Evolutionary conservation across 1,284 basidiomycete genomes (phyloP).

Genomic region (Cryptococcus sp.): DNA sequence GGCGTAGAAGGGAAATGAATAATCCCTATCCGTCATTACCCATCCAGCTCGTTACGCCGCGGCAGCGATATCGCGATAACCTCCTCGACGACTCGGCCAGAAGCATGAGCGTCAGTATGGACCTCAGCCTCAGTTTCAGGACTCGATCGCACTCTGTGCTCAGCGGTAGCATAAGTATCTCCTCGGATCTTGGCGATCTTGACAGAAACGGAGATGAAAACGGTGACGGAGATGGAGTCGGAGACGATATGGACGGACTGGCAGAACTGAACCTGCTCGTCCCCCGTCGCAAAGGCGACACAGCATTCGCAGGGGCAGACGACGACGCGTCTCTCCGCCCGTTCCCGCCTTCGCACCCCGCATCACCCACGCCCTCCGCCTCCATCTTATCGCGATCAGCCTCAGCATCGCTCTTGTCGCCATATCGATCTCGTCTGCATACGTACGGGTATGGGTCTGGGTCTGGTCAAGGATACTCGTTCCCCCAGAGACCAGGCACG

Average conservation of each 20-base stretch:
- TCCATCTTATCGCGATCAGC: conserved; percentile 36
- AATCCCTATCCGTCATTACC: conserved; percentile 51
- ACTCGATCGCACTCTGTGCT: conserved; percentile 5
- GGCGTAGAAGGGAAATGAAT: conserved; percentile 39
- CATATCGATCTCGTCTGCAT: background rate
- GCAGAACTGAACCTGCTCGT: no score
- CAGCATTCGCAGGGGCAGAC: conserved; percentile 60
- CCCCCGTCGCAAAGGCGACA: no score
- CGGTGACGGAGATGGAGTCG: background rate
- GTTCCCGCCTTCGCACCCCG: conserved; percentile 77
- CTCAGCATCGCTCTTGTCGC: conserved; percentile 57
- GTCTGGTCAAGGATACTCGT: conserved; percentile 1
- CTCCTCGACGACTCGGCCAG: conserved; percentile 11
- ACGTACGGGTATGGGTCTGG: no score
- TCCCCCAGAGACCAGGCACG: background rate
- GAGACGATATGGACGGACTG: background rate
- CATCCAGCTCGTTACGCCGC: conserved; percentile 20
- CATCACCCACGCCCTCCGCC: conserved; percentile 69
- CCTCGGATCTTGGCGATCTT: no score
- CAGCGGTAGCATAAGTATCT: conserved; percentile 2
- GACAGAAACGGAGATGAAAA: background rate
- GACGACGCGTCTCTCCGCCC: conserved; percentile 87
- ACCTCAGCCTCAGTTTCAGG: conserved; percentile 1
- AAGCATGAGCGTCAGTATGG: conserved; percentile 9
- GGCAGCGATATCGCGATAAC: background rate